Percentiles rank a stretch among this genome's conserved stretches.
phyloP scores from a whole-genome alignment of 2,329 filamentous ascomycete genomes.

The Colletotrichum australisinense region DNA sequence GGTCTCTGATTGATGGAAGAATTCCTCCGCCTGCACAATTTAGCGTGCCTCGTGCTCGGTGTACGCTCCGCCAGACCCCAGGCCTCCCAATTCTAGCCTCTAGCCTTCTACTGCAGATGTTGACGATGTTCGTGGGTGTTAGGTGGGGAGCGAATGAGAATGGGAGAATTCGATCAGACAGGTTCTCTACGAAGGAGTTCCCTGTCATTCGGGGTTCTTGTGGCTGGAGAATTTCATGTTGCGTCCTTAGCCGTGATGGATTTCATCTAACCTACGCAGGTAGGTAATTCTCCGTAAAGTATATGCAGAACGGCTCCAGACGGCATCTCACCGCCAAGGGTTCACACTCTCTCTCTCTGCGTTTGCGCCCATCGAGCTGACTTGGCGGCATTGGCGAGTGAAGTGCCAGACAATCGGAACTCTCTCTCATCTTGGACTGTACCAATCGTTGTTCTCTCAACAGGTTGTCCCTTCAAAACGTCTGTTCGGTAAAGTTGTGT shows the following conservation, averaged over 20 bases:
- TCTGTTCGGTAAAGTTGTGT: not conserved
- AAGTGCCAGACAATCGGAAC: not conserved
- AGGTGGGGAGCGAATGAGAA: not conserved
- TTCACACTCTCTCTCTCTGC: not conserved
- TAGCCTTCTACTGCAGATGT: not conserved
- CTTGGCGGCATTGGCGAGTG: not conserved
- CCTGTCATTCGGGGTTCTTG: conserved; percentile 3
- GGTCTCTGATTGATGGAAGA: conserved; percentile 47
- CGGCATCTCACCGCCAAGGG: not conserved
- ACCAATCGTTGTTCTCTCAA: not conserved
- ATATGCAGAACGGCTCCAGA: not conserved
- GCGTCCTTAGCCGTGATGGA: not conserved
- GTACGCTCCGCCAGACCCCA: not conserved
- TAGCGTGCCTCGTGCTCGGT: conserved; percentile 18
- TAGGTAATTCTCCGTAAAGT: not conserved
- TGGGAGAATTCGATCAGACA: not conserved
- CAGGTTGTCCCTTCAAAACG: not conserved
- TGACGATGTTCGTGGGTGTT: not conserved
- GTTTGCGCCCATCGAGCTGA: not conserved
- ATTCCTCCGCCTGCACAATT: conserved; percentile 32
- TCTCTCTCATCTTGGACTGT: not conserved
- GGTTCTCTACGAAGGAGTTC: not conserved
- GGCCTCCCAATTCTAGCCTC: not conserved
- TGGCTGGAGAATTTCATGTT: conserved; percentile 8
- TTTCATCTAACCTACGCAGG: not conserved